These are phyloP conservation scores for Boletus rex-veris DNA, from an alignment of 768 basidiomycete species.

Conservation along the genomic window DNA sequence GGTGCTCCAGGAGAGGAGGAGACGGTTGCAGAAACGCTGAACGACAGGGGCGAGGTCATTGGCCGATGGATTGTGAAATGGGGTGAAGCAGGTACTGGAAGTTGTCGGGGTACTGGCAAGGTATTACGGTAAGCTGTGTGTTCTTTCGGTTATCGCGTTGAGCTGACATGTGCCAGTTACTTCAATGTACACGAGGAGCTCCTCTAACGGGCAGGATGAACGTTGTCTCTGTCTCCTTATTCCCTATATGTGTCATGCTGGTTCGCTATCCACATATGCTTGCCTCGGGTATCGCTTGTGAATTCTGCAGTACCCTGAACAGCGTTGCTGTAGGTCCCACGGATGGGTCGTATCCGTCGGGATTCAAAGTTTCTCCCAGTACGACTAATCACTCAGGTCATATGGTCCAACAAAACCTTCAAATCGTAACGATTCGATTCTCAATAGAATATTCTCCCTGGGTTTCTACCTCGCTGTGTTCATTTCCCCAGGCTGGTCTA, in stretches of 20 bases:
- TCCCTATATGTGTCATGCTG: not conserved
- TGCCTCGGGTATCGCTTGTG: not conserved
- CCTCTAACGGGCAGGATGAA: conserved; percentile 20
- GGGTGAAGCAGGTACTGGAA: conserved; percentile 62
- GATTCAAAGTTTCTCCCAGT: not conserved
- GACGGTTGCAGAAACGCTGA: conserved; percentile 74
- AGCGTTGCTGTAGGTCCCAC: too few relatives aligned
- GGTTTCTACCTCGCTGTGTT: not conserved
- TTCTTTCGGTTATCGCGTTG: not conserved
- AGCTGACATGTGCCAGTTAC: conserved; percentile 30
- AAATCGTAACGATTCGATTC: not conserved
- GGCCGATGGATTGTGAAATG: conserved; percentile 81
- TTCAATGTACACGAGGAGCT: conserved; percentile 56
- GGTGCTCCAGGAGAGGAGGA: conserved; percentile 55
- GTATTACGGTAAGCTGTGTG: conserved; percentile 55
- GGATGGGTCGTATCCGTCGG: not conserved
- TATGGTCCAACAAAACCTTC: not conserved
- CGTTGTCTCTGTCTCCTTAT: not conserved
- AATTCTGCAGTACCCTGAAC: too few relatives aligned
- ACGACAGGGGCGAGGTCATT: conserved; percentile 53
- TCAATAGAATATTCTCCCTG: not conserved
- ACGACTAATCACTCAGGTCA: not conserved
- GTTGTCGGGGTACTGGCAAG: conserved; percentile 59
- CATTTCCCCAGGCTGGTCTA: not conserved
- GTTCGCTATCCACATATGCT: not conserved